Percentiles rank a stretch among this genome's conserved stretches.
phyloP scores from a whole-genome alignment of 768 basidiomycete genomes.

The Sporobolomyces pararoseus region DNA sequence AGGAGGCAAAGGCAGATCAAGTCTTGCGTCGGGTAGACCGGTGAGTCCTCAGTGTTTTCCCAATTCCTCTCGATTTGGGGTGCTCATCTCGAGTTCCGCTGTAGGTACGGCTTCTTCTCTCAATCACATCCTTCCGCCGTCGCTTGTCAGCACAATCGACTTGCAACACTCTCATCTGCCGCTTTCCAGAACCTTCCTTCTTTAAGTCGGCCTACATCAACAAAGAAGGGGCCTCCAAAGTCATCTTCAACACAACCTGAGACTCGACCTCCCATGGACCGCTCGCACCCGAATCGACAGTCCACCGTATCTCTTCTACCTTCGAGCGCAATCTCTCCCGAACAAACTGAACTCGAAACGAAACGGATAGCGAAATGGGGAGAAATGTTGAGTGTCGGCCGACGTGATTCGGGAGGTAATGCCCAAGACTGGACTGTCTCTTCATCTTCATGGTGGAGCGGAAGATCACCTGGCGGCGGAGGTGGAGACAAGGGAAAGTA shows the following conservation, averaged over 20 bases:
- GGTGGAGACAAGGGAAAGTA: slow-evolving; percentile 38
- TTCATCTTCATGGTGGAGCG: slow-evolving; percentile 14
- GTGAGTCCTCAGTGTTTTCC: slow-evolving; percentile 1
- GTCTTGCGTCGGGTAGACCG: slow-evolving; percentile 70
- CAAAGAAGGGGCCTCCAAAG: slow-evolving; percentile 8
- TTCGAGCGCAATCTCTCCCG: slow-evolving; percentile 47
- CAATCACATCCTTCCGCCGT: slow-evolving; percentile 56
- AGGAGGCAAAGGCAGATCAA: slow-evolving; percentile 68
- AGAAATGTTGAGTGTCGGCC: slow-evolving; percentile 67
- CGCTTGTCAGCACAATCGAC: slow-evolving; percentile 63
- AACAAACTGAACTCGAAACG: slow-evolving; percentile 60
- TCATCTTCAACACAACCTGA: slow-evolving; percentile 49
- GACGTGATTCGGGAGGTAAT: slow-evolving; percentile 73
- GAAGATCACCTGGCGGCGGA: slow-evolving; percentile 1
- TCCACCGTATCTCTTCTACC: slow-evolving; percentile 46
- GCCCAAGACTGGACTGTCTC: slow-evolving; percentile 65
- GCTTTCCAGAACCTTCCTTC: slow-evolving; percentile 62
- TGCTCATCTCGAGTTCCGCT: too few relatives aligned
- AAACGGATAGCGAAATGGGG: slow-evolving; percentile 86
- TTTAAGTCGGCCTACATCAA: slow-evolving; percentile 47
- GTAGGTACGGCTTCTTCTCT: slow-evolving; percentile 87
- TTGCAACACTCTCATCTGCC: slow-evolving; percentile 64
- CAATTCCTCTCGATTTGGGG: neutral
- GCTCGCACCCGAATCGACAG: slow-evolving; percentile 34
- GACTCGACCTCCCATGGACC: slow-evolving; percentile 50